These are phyloP conservation scores for Annulohypoxylon truncatum DNA, from an alignment of 2,329 filamentous ascomycete genomes.

Conservation along the genomic window DNA sequence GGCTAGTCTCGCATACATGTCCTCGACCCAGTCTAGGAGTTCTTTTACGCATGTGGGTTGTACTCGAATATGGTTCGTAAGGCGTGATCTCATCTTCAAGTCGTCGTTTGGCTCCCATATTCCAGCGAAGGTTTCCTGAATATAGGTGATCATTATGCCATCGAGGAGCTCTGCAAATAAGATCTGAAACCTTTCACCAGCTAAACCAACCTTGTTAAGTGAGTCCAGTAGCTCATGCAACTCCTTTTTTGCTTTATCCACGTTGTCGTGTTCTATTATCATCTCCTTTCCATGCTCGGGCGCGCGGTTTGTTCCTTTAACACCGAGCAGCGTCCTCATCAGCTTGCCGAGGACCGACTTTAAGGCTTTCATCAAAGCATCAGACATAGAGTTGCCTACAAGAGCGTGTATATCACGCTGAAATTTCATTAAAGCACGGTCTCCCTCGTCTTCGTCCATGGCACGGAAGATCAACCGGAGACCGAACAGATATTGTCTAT, in stretches of 20 bases:
- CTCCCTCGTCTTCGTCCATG: slow-evolving; percentile 54
- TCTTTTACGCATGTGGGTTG: slow-evolving; percentile 67
- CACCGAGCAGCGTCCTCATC: slow-evolving; percentile 62
- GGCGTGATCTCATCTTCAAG: slow-evolving; percentile 38
- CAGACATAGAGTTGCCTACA: slow-evolving; percentile 71
- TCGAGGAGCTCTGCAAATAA: slow-evolving; percentile 79
- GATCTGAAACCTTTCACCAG: slow-evolving; percentile 75
- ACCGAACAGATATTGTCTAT: slow-evolving; percentile 68
- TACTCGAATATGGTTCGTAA: slow-evolving; percentile 48
- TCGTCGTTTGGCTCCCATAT: slow-evolving; percentile 64
- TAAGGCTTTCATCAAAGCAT: slow-evolving; percentile 65
- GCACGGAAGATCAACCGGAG: slow-evolving; percentile 63
- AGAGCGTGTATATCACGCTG: slow-evolving; percentile 71
- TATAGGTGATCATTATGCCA: slow-evolving; percentile 70
- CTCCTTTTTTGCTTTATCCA: slow-evolving; percentile 59
- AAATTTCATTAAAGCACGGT: slow-evolving; percentile 62
- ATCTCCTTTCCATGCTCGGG: slow-evolving; percentile 22
- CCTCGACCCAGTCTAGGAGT: slow-evolving; percentile 75
- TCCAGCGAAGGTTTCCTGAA: slow-evolving; percentile 70
- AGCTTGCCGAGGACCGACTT: slow-evolving; percentile 65
- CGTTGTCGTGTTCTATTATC: slow-evolving; percentile 45
- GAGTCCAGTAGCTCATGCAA: slow-evolving; percentile 68
- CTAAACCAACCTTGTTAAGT: slow-evolving; percentile 73
- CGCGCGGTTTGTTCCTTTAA: slow-evolving; percentile 35
- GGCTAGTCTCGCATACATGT: slow-evolving; percentile 72